phyloP scores from a whole-genome alignment of 192 early-diverging fungal species.

The Borealophlyctis nickersoniae region DNA sequence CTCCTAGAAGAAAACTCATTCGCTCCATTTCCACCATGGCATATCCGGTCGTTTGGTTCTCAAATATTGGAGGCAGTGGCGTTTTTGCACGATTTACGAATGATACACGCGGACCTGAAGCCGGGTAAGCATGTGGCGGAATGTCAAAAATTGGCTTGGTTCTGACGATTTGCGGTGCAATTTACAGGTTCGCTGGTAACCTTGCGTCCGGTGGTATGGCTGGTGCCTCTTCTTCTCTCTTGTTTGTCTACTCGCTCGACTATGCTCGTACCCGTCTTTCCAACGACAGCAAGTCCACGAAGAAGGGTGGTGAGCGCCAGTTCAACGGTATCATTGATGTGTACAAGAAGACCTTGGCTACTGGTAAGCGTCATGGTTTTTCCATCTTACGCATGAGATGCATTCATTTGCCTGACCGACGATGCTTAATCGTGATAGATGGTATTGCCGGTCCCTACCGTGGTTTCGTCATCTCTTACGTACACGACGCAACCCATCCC shows the following conservation, averaged over 20 bases:
- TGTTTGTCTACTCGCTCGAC: constrained; percentile 94
- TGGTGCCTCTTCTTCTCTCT: constrained; percentile 82
- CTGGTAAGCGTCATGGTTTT: constrained; percentile 22
- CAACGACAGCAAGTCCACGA: constrained; percentile 68
- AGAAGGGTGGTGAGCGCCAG: constrained; percentile 78
- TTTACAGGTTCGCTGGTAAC: constrained; percentile 89
- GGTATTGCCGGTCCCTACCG: constrained; percentile 94
- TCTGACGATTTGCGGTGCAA: too few species aligned
- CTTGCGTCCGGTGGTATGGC: constrained; percentile 91
- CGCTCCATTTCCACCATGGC: constrained; percentile 77
- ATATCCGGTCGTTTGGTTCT: constrained; percentile 80
- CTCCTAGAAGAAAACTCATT: constrained; percentile 92
- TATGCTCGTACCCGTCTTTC: constrained; percentile 98
- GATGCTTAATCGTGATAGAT: too few species aligned
- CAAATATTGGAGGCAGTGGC: constrained; percentile 86
- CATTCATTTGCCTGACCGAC: too few species aligned
- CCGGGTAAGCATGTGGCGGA: too few species aligned
- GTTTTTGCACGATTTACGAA: constrained; percentile 80
- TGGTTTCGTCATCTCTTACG: constrained; percentile 86
- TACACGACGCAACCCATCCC: too few species aligned
- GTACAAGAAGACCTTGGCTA: constrained; percentile 72
- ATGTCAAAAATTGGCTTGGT: too few species aligned
- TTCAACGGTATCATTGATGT: constrained; percentile 84
- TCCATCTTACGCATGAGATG: too few species aligned
- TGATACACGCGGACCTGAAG: constrained; percentile 97